Evolutionary conservation across 495 filamentous ascomycete species (phyloP).

Genomic region (Viridothelium virens): DNA sequence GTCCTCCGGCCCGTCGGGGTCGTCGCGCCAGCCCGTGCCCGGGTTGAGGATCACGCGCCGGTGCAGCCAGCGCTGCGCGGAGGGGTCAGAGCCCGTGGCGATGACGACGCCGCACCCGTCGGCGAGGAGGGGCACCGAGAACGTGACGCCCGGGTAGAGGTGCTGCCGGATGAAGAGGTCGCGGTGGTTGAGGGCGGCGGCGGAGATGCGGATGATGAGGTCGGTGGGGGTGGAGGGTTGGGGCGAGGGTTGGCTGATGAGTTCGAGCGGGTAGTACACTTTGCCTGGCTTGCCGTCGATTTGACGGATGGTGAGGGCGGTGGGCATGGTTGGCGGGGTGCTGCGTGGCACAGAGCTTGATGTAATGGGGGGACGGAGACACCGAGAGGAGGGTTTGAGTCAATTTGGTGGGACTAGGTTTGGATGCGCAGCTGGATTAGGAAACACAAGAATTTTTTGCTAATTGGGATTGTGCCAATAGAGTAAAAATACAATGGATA

Average conservation of each 20-base stretch:
- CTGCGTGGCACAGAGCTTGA: neutral
- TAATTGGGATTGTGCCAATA: no score
- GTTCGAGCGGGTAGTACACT: constrained; percentile 63
- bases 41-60: constrained; percentile 72
- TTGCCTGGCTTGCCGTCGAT: constrained; percentile 72
- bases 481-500: no score
- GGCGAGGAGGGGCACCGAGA: constrained; percentile 64
- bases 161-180: constrained; percentile 88
- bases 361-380: no score
- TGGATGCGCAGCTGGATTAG: no score
- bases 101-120: constrained; percentile 73
- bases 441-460: no score
- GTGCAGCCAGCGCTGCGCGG: constrained; percentile 44
- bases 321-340: constrained; percentile 42
- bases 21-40: constrained; percentile 62
- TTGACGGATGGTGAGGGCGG: constrained; percentile 48
- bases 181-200: constrained; percentile 82
- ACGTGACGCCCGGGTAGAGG: constrained; percentile 77
- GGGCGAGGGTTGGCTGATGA: constrained; percentile 27
- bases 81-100: constrained; percentile 47
- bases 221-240: constrained; percentile 54
- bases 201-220: constrained; percentile 60
- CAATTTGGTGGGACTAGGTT: no score
- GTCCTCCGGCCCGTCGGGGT: constrained; percentile 65
- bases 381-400: no score